A percentile compares a stretch with the other conserved stretches of the same genome.
These are phyloP conservation scores for Scopulariopsis brevicaulis DNA, from an alignment of 2,329 filamentous ascomycete genomes.

Conservation along the genomic window DNA sequence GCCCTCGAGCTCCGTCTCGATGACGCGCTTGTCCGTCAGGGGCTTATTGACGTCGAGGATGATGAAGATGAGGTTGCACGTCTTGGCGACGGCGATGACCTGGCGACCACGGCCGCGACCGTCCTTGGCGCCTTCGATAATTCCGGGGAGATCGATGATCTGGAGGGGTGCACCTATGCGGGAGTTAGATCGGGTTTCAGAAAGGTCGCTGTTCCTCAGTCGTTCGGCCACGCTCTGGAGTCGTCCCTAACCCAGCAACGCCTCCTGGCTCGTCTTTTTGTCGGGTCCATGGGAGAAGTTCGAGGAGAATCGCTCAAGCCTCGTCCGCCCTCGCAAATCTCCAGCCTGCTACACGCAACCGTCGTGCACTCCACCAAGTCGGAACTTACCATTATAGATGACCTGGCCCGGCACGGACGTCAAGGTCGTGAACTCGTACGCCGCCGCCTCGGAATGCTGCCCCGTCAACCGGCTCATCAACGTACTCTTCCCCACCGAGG, in stretches of 20 bases:
- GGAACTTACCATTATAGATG: constrained; percentile 63
- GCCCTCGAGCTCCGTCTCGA: constrained; percentile 89
- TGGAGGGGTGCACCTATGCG: constrained; percentile 72
- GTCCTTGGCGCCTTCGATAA: constrained; percentile 97
- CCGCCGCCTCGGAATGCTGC: constrained; percentile 92
- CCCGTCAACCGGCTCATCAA: constrained; percentile 91
- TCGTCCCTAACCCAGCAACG: no score
- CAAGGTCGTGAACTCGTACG: constrained; percentile 97
- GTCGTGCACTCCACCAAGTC: not conserved
- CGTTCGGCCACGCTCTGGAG: not conserved
- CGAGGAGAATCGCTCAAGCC: not conserved
- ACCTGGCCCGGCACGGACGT: constrained; percentile 97
- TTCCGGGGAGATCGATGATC: constrained; percentile 96
- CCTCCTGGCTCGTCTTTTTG: not conserved
- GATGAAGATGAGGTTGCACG: constrained; percentile 97
- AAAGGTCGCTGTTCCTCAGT: not conserved
- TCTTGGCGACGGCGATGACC: constrained; percentile 98
- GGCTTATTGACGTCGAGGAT: constrained; percentile 98
- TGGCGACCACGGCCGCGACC: constrained; percentile 95
- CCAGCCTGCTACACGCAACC: not conserved
- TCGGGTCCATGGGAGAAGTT: not conserved
- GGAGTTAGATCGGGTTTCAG: not conserved
- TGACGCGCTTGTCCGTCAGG: constrained; percentile 89
- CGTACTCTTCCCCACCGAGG: constrained; percentile 96
- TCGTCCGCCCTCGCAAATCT: not conserved